Evolutionary conservation across 1,139 yeast genomes (phyloP), one percentile per base, ranked within the genome.

Genomic region (Blastobotrys raffinosifermentans): DNA sequence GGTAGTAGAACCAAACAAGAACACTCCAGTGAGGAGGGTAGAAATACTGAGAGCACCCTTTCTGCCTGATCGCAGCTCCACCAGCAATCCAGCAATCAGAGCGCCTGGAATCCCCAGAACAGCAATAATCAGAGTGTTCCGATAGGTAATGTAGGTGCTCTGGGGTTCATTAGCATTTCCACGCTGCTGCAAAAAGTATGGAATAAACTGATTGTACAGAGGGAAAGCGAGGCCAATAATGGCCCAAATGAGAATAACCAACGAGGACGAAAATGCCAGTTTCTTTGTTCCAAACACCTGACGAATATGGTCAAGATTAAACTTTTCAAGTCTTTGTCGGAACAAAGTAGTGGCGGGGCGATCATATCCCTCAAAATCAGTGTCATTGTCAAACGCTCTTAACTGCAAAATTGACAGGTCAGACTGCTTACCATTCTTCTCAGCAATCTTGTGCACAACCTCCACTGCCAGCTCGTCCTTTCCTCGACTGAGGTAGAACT

Each of bases 21-120:
- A 66, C 2, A 70, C 73, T 75, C 75, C 75, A 13, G 74, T 59
- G 3, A 65, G 43, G 8, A 76, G 11, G 0, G 77, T 77, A 13
- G 80, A 80, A 39, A 76, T 58, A 11, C 63, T 63, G 68, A 77
- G 61, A 2, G 77, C 66, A 4, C 80, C 80, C 46, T 75, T 63
- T 47, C 81, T 63, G 6, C 82, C 82, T 23, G 73, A 47, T 2
- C 75, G 77, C 43, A 72, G 51, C 34, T 61, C 58, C 16, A 54
- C 47, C 61, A 54, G 15, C 3, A 55, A 58, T 29, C 73, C 78
- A 5, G 75, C 81, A 29, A 76, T 54, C 17, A 74, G 45, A 6
- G 82, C 80, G 4, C 81, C 83, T 35, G 72, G 70, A 26, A 73
- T 70, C 20, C 77, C 70, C 21, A 67, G 63, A 26, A 68, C 63